Evolutionary conservation across 805 yeast genomes (phyloP), one percentile per base, ranked within the genome.

Genomic region (Torulaspora quercuum): DNA sequence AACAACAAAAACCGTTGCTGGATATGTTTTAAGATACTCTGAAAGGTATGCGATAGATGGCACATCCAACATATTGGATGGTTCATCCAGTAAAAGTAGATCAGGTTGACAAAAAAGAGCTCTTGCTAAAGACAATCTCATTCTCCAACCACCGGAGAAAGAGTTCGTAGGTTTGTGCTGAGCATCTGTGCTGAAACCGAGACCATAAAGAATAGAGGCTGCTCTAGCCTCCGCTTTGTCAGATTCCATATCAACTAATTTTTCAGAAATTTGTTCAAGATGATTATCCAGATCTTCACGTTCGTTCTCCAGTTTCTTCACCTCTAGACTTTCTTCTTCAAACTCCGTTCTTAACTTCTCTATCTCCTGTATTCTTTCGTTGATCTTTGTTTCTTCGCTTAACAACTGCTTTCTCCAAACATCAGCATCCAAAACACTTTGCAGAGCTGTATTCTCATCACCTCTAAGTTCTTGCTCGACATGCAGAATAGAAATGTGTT

Each of bases 101-200:
- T 92, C 98, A 0, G 98, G 98, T 59, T 87, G 82, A 74, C 97
- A 90, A 73, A 92, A 92, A 59, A 92, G 73, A 0, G 98, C 98
- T 67, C 98, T 79, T 3, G 98, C 98, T 43, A 92, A 73, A n/a
- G 97, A 85, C 48, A 92, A 74, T 71, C 98, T 84, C 98, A 92
- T 92, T 75, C 98, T 82, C 98, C 98, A 92, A 79, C 99, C 99
- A 76, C 99, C 99, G 35, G 97, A 88, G 62, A 92, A 92, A 17
- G 88, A 75, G 48, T 87, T 90, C 5, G 97, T 88, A 20, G 95
- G 80, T 46, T 72, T 71, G 30, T 70, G 66, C 62, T 92, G 98
- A 5, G 96, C 75, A 53, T 83, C 95, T 45, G 77, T 76, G 30
- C 95, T 80, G 70, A 92, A 92, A 39, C 99, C 99, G 45, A 92